Base-by-base conservation (phyloP, 768 basidiomycete genomes). In the Tricholoma sp. region DNA sequence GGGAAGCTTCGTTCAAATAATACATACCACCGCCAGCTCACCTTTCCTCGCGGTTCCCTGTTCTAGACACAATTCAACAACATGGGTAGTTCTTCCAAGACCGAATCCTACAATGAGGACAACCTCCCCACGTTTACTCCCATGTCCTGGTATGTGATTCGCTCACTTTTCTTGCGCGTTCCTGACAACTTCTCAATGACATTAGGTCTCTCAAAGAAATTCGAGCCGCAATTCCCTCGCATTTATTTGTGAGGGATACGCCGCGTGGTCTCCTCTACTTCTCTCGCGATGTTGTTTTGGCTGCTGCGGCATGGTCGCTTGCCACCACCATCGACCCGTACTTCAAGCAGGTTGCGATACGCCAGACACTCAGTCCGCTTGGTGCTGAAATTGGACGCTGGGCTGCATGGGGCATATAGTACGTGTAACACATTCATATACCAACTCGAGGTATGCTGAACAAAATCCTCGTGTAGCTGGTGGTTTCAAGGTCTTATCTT, bases 401-500 rank as follows among this genome's bases (percentile, higher is more conserved):
- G 78, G 57, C 66, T 12, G 68, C 70, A 2, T 82, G 81, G 81
- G 52, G 66, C 52, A 61, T 72, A 8, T 82, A 82, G 80, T 80
- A 62, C 64, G 78, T 69, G 10, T 24, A 41, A 32, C 28, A 31
- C 42, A 31, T 18, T 49, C 28, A 20, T 36, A 18, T 18, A 20
- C 6, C 17, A 0, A n/a, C n/a, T 36, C 8, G 11, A 51, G 11
- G 20, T 18, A 13, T 18, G 15, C 52, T 18, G 37, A 44, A 13
- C 54, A 58, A 10, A 54, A 17, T 33, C 41, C 49, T 31, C 51
- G 50, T 54, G 29, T 54, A 81, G 80, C 61, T 83, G 81, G 80
- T 83, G 81, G 82, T 81, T 82, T 63, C 82, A 83, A 65, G 80
- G 80, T 13, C 72, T 82, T n/a, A 76, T 80, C 33, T 78, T 82